Conservation (phyloP, 2,329 filamentous ascomycete genomes). For the Geosmithia putterillii region DNA sequence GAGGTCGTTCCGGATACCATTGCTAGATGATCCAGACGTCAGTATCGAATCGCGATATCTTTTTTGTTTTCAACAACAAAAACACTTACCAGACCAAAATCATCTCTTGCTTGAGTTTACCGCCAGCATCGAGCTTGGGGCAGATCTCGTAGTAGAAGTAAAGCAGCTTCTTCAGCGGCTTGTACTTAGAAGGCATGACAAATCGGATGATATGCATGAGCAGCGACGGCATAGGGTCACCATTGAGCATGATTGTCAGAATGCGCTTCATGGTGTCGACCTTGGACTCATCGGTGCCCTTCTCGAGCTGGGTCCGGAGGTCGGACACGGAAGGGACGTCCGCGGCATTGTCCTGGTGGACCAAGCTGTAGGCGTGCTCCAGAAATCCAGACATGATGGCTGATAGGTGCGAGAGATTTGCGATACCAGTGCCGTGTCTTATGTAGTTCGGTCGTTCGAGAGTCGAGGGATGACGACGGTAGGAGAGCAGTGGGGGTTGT, state of each 20-base stretch:
- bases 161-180: slow-evolving; percentile 90
- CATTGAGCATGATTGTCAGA: slow-evolving; percentile 94
- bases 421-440: slow-evolving; percentile 3
- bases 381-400: slow-evolving; percentile 79
- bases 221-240: slow-evolving; percentile 86
- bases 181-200: slow-evolving; percentile 97
- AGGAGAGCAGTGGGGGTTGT: slow-evolving; percentile 17
- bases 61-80: neutral
- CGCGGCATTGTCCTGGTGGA: slow-evolving; percentile 93
- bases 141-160: slow-evolving; percentile 99
- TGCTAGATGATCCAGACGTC: slow-evolving; percentile 39
- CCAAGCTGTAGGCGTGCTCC: slow-evolving; percentile 89
- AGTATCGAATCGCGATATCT: neutral
- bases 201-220: slow-evolving; percentile 99
- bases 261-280: slow-evolving; percentile 94
- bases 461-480: slow-evolving; percentile 12
- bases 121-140: slow-evolving; percentile 81
- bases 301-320: slow-evolving; percentile 85
- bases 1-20: slow-evolving; percentile 93
- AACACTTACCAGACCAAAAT: slow-evolving; percentile 78
- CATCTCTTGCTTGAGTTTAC: slow-evolving; percentile 99
- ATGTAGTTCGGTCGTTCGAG: slow-evolving; percentile 8
- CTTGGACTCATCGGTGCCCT: slow-evolving; percentile 86
- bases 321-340: slow-evolving; percentile 86
- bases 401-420: slow-evolving; percentile 8